These are phyloP conservation scores for Rhodotorula taiwanensis DNA, from an alignment of 768 basidiomycete species.

Conservation along the genomic window DNA sequence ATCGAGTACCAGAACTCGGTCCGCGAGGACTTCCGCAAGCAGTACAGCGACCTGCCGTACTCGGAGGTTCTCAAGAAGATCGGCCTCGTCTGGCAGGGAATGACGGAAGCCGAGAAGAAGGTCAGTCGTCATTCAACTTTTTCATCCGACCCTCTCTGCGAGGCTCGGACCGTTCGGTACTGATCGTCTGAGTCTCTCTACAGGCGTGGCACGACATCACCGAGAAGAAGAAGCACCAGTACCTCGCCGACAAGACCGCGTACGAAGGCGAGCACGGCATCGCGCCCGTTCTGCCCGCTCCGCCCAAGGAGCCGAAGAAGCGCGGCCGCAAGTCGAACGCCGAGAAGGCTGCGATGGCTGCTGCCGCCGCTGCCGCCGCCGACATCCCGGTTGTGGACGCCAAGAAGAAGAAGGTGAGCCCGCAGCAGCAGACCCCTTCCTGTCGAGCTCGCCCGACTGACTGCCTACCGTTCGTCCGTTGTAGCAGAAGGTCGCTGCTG, in stretches of 20 bases:
- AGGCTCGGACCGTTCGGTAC: neutral
- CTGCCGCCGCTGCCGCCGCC: constrained; percentile 4
- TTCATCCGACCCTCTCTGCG: neutral
- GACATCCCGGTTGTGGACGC: constrained; percentile 27
- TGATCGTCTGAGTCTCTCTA: neutral
- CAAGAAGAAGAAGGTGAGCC: constrained; percentile 19
- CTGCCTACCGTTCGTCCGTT: too few relatives aligned
- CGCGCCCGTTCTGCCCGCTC: neutral
- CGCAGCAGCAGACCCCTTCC: neutral
- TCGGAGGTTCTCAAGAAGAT: constrained; percentile 66
- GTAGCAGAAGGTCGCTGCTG: constrained; percentile 6
- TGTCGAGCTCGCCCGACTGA: too few relatives aligned
- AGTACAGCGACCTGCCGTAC: constrained; percentile 61
- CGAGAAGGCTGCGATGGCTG: constrained; percentile 9
- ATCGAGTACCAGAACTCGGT: constrained; percentile 90
- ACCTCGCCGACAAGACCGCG: constrained; percentile 19
- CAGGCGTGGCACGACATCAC: constrained; percentile 33
- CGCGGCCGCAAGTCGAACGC: constrained; percentile 17
- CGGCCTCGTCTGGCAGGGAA: constrained; percentile 63
- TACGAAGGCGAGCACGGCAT: constrained; percentile 31
- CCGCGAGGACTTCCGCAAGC: constrained; percentile 62
- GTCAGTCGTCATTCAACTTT: constrained; percentile 50
- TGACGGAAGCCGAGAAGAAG: constrained; percentile 64
- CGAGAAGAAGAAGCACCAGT: constrained; percentile 27
- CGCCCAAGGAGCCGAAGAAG: constrained; percentile 35